A percentile compares a stretch with the other conserved stretches of the same genome.
These are phyloP conservation scores for Candida broadrunensis DNA, from an alignment of 805 yeast species.

Conservation along the genomic window DNA sequence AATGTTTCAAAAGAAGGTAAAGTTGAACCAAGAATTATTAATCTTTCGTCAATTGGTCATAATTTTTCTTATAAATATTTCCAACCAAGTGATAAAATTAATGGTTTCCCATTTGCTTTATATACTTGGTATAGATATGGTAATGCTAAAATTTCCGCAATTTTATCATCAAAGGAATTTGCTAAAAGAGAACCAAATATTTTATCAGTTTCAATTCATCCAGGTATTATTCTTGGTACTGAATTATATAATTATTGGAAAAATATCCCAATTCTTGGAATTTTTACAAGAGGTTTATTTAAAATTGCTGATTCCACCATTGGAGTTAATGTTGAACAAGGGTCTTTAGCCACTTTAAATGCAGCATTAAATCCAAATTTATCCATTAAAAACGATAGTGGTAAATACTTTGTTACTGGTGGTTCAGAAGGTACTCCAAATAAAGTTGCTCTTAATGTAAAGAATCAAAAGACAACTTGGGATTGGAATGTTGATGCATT, in stretches of 20 bases:
- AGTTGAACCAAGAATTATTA: constrained; percentile 26
- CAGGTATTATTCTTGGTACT: constrained; percentile 35
- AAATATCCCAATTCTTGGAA: constrained; percentile 20
- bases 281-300: constrained; percentile 12
- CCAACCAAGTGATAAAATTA: constrained; percentile 20
- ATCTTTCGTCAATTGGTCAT: constrained; percentile 34
- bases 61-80: constrained; percentile 18
- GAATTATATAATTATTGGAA: constrained; percentile 29
- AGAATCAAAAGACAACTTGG: constrained; percentile 25
- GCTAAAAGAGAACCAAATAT: constrained; percentile 28
- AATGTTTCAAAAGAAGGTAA: constrained; percentile 12
- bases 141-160: constrained; percentile 28
- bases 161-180: constrained; percentile 27
- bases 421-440: constrained; percentile 23
- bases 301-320: constrained; percentile 11
- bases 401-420: constrained; percentile 30
- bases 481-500: constrained; percentile 21
- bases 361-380: constrained; percentile 29
- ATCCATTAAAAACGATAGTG: constrained; percentile 19
- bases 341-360: constrained; percentile 29
- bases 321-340: constrained; percentile 33
- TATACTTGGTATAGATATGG: constrained; percentile 35
- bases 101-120: constrained; percentile 20
- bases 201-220: constrained; percentile 33
- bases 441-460: constrained; percentile 19